phyloP scores from a whole-genome alignment of 305 asterid genomes.

The Fraxinus baroniana region DNA sequence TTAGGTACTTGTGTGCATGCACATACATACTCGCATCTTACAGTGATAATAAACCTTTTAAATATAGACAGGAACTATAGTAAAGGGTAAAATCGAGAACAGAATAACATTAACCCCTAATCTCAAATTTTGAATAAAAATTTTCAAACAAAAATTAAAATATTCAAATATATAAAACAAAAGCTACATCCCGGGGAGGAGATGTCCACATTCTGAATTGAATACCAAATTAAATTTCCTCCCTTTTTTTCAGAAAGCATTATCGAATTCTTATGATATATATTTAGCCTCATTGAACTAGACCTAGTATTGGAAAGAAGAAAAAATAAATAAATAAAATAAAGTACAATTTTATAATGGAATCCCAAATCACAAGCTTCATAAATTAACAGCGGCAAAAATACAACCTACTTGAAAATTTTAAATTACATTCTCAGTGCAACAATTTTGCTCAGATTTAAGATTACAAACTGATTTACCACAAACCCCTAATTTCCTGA shows the following conservation, averaged over 20 bases:
- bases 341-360: not conserved
- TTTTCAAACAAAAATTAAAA: not conserved
- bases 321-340: not conserved
- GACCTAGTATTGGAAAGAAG: not conserved
- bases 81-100: not conserved
- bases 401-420: not conserved
- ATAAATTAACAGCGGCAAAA: not conserved
- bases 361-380: not conserved
- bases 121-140: not conserved
- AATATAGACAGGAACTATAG: not conserved
- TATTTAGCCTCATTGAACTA: not conserved
- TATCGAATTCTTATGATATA: not conserved
- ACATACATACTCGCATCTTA: not conserved
- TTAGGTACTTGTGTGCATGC: not conserved
- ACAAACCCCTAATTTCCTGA: not conserved
- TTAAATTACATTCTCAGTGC: not conserved
- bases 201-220: not conserved
- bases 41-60: not conserved
- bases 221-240: not conserved
- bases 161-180: not conserved
- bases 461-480: not conserved
- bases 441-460: not conserved
- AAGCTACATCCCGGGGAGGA: slow-evolving; percentile 3
- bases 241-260: not conserved
- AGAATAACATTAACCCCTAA: not conserved